Evolutionary conservation across 352 stramenopile species (phyloP), one percentile per base, ranked within the genome.

Genomic region (Sclerospora graminicola): DNA sequence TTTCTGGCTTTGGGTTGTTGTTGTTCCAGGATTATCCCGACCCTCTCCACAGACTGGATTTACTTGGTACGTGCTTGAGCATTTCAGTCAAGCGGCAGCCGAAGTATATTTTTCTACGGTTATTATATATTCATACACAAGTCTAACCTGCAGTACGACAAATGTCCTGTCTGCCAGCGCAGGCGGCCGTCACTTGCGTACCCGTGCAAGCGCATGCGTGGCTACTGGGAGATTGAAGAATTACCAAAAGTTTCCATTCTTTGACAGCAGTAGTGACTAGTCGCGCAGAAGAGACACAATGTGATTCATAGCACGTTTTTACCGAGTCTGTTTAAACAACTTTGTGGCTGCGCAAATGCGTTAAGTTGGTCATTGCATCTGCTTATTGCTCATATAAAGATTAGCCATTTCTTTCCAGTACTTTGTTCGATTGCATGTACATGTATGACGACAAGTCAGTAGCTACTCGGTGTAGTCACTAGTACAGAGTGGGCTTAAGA

Each of bases 171-270:
- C 51, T 60, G 34, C 20, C 14, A 19, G 37, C 33, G 49, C 44
- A 63, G 48, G 43, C 34, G 54, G 41, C 38, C 32, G 20, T 23
- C 23, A 47, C 24, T 64, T 34, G 41, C 55, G 55, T 64, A 56
- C 50, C 30, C 6, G 26, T 8, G 24, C 50, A 54, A 28, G 36
- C 13, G 30, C 31, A 26, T 33, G 34, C 36, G 40, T 30, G 6
- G 3, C 29, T 39, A 31, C 41, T 60, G 55, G 60, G 49, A 52
- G 35, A 45, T 62, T 61, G 48, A 59, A 60, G 51, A 63, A 48
- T 39, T 45, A 40, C 16, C 27, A 32, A 58, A 48, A 55, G 27
- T 31, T 51, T 51, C 51, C 15, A 55, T 55, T 16, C 19, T 48
- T 49, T 59, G 45, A 59, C 51, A 32, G 42, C 27, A 50, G 51